Evolutionary conservation across 257 asterid species (phyloP).

Genomic region (Thymus quinquecostatus): DNA sequence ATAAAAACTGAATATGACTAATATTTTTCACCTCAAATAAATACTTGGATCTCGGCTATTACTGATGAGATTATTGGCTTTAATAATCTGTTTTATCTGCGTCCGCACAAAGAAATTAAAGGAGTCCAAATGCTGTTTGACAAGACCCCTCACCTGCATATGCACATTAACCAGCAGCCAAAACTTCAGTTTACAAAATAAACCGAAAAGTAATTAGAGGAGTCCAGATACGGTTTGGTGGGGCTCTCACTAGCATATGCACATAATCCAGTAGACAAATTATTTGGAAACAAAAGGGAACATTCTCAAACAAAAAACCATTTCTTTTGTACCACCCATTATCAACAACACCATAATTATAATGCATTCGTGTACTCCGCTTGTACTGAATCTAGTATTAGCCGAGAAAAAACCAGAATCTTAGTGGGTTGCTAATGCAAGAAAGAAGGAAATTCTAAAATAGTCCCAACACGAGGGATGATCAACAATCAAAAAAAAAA

Average conservation of each 20-base stretch:
- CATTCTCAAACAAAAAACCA: conserved; percentile 3
- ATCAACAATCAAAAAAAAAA: too few species aligned
- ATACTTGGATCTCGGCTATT: conserved; percentile 45
- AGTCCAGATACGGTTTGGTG: conserved; percentile 56
- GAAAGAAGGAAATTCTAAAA: background rate
- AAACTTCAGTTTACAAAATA: background rate
- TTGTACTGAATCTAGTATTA: background rate
- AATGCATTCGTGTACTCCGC: conserved; percentile 22
- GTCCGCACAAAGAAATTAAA: conserved; percentile 73
- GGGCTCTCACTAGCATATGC: conserved; percentile 27
- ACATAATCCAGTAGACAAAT: background rate
- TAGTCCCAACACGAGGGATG: background rate
- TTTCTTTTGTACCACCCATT: background rate
- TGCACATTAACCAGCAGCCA: conserved; percentile 26
- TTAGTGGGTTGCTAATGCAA: background rate
- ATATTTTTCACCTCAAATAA: conserved; percentile 50
- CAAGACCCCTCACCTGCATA: conserved; percentile 85
- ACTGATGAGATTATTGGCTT: conserved; percentile 58
- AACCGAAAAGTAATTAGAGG: conserved; percentile 36
- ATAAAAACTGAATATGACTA: conserved; percentile 8
- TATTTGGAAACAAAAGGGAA: background rate
- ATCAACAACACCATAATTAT: conserved; percentile 1
- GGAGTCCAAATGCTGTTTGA: conserved; percentile 92
- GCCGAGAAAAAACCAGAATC: background rate
- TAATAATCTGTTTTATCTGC: conserved; percentile 69